phyloP scores from a whole-genome alignment of 2,329 filamentous ascomycete species.

The Myriosclerotinia scirpicola region DNA sequence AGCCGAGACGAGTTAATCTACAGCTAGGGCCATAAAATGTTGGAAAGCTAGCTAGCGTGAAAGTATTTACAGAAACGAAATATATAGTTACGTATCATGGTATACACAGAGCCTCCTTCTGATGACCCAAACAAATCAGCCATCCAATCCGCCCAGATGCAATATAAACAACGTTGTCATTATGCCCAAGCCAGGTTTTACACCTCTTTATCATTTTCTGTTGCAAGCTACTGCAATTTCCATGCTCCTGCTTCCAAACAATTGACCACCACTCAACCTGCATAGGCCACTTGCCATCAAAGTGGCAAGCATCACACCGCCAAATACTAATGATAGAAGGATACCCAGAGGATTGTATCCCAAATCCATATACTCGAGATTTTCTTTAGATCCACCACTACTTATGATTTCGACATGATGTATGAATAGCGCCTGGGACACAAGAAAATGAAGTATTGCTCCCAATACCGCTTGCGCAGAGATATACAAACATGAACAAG shows the following conservation, averaged over 20 bases:
- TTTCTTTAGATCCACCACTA: neutral
- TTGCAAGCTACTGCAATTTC: constrained; percentile 33
- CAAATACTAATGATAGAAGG: constrained; percentile 11
- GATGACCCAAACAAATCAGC: neutral
- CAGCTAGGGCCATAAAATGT: neutral
- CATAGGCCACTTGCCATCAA: constrained; percentile 24
- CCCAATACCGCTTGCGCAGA: neutral
- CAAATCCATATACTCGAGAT: constrained; percentile 12
- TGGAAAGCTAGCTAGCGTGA: too few species aligned
- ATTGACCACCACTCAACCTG: constrained; percentile 26
- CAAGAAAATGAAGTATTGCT: constrained; percentile 1
- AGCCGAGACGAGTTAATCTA: too few species aligned
- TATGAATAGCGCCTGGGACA: constrained; percentile 15
- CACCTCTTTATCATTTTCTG: neutral
- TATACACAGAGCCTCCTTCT: neutral
- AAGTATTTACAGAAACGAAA: neutral
- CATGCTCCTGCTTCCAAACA: constrained; percentile 33
- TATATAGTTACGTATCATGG: neutral
- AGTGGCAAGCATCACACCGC: neutral
- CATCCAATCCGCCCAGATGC: neutral
- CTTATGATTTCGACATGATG: neutral
- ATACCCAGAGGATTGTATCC: constrained; percentile 18
- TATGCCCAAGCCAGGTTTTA: neutral
- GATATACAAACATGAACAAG: constrained; percentile 7
- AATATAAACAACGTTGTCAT: neutral